Percentiles rank a stretch among this genome's conserved stretches.
phyloP scores from a whole-genome alignment of 345 rosid genomes.

The Gynandropsis gynandra region DNA sequence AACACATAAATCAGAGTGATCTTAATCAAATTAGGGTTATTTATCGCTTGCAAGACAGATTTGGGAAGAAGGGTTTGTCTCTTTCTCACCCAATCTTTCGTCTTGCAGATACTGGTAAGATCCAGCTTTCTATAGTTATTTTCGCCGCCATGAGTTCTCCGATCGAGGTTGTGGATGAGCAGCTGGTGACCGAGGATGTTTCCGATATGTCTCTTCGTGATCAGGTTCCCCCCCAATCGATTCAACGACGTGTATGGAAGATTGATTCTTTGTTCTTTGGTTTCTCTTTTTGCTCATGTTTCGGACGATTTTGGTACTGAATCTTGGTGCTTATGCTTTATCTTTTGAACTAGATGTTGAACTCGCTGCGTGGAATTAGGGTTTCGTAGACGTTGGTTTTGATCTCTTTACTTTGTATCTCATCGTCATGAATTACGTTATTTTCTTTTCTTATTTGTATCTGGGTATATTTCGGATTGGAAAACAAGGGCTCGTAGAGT shows the following conservation, averaged over 20 bases:
- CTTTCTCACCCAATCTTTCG: constrained; percentile 2
- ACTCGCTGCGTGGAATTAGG: neutral
- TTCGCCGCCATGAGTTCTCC: constrained; percentile 27
- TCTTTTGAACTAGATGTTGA: neutral
- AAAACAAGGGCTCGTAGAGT: neutral
- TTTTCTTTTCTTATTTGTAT: neutral
- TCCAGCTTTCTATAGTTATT: constrained; percentile 15
- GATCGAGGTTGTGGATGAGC: constrained; percentile 26
- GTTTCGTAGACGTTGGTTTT: neutral
- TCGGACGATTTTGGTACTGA: constrained; percentile 2
- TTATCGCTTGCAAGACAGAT: neutral
- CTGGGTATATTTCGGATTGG: neutral
- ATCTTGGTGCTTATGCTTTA: neutral
- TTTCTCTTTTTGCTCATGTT: constrained; percentile 1
- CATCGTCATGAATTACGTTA: neutral
- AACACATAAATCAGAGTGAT: neutral
- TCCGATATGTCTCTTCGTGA: constrained; percentile 18
- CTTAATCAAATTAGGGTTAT: constrained; percentile 6
- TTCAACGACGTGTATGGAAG: neutral
- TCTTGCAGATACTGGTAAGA: constrained; percentile 4
- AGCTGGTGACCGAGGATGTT: constrained; percentile 11
- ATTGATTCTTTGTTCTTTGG: neutral
- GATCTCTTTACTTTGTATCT: neutral
- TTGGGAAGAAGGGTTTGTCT: neutral
- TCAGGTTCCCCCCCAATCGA: constrained; percentile 22